Evolutionary conservation across 495 filamentous ascomycete genomes (phyloP).

Genomic region (Schizothecium vesticola): DNA sequence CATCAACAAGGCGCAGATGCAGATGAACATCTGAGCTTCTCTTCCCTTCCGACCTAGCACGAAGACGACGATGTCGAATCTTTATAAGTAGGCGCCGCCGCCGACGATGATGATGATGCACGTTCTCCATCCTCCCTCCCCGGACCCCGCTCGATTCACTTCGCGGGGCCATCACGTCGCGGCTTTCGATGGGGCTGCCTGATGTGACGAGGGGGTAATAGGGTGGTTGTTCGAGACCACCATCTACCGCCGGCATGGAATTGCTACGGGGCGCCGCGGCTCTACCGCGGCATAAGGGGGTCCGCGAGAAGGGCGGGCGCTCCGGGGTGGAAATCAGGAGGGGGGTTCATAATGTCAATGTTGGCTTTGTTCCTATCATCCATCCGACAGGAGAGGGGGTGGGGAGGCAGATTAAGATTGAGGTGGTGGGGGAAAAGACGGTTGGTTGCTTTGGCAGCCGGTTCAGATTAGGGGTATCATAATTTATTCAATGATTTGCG

Average conservation of each 20-base stretch:
- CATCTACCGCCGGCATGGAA: neutral
- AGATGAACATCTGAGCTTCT: slow-evolving; percentile 13
- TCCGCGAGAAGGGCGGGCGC: neutral
- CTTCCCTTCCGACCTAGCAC: neutral
- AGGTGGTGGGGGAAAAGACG: neutral
- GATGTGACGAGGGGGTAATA: neutral
- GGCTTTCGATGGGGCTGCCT: neutral
- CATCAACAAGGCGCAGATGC: slow-evolving; percentile 17
- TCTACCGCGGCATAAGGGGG: neutral
- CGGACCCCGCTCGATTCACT: neutral
- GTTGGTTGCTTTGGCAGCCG: neutral
- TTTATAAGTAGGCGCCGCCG: neutral
- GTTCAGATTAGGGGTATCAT: neutral
- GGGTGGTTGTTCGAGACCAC: neutral
- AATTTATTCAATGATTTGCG: neutral
- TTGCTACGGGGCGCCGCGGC: neutral
- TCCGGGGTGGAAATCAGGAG: neutral
- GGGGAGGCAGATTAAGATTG: too few relatives aligned
- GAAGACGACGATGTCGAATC: neutral
- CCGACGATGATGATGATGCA: neutral
- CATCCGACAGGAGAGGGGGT: neutral
- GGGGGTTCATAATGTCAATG: neutral
- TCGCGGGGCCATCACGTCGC: neutral
- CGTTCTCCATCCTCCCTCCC: neutral
- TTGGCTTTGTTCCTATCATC: neutral